A percentile compares a stretch with the other conserved stretches of the same genome.
Evolutionary conservation across 2,329 filamentous ascomycete genomes (phyloP).

Genomic region (Berkeleyomyces rouxiae): DNA sequence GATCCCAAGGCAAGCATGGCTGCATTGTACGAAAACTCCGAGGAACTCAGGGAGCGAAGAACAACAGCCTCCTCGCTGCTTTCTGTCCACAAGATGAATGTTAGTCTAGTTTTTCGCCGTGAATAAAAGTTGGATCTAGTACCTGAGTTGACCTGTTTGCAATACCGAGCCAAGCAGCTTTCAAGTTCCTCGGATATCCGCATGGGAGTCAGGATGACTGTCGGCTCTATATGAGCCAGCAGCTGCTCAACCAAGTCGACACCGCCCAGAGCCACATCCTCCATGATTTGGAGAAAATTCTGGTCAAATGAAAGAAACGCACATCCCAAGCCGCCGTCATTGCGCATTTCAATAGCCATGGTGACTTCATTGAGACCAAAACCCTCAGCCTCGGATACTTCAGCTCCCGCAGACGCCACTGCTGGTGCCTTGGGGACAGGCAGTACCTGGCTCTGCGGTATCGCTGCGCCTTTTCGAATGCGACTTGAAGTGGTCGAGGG

Average conservation of each 20-base stretch:
- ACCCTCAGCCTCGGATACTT: not conserved
- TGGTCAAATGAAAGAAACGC: constrained; percentile 62
- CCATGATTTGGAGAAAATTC: constrained; percentile 56
- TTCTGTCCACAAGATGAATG: not conserved
- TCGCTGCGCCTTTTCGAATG: not conserved
- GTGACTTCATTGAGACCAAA: constrained; percentile 1
- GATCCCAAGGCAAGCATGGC: constrained; percentile 28
- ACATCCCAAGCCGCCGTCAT: constrained; percentile 60
- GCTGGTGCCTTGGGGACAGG: not conserved
- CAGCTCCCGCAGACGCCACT: too few relatives aligned
- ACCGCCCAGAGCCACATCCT: constrained; percentile 56
- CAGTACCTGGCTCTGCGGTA: not conserved
- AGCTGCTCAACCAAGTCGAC: constrained; percentile 50
- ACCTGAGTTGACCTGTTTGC: constrained; percentile 9
- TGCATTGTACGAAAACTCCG: constrained; percentile 53
- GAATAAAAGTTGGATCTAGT: not conserved
- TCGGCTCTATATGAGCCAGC: constrained; percentile 37
- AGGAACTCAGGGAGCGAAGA: constrained; percentile 50
- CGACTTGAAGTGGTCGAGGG: not conserved
- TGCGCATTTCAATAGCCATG: constrained; percentile 58
- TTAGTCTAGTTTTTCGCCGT: not conserved
- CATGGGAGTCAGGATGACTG: constrained; percentile 35
- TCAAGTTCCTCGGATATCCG: constrained; percentile 27
- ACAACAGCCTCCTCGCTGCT: constrained; percentile 16
- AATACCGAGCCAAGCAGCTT: constrained; percentile 2